Evolutionary conservation across 169 alveolate genomes (phyloP).

Genomic region (Plasmodium knowlesi): DNA sequence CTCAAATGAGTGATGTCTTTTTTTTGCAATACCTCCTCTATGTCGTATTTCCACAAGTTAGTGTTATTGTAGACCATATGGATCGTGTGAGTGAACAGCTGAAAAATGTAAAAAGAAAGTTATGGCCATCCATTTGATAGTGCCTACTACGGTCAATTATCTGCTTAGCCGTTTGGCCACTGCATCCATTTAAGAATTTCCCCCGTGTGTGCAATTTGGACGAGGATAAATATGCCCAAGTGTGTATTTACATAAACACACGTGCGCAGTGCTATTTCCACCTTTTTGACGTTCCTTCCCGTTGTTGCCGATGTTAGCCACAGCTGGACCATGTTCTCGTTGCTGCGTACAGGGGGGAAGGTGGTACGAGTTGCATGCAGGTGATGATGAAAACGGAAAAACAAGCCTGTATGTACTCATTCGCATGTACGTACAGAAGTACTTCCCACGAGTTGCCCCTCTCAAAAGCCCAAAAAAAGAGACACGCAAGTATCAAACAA

Average conservation of each 20-base stretch:
- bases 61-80: constrained; percentile 74
- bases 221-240: not conserved
- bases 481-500: not conserved
- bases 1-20: too few relatives aligned
- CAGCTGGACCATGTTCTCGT: constrained; percentile 55
- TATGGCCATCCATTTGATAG: constrained; percentile 4
- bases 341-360: constrained; percentile 2
- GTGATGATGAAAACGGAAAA: not conserved
- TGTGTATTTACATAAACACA: not conserved
- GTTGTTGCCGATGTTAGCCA: constrained; percentile 70
- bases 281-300: constrained; percentile 75
- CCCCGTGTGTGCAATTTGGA: not conserved
- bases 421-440: not conserved
- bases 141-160: not conserved
- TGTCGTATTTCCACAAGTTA: constrained; percentile 73
- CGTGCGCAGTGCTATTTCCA: not conserved
- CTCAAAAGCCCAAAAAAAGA: not conserved
- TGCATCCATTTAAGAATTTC: not conserved
- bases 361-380: constrained; percentile 1
- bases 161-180: not conserved
- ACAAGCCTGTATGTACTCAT: not conserved
- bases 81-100: constrained; percentile 62
- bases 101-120: constrained; percentile 2
- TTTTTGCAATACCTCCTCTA: constrained; percentile 18
- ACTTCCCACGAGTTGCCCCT: not conserved